Base-by-base conservation (phyloP, 345 rosid genomes). In the Angophora floribunda region DNA sequence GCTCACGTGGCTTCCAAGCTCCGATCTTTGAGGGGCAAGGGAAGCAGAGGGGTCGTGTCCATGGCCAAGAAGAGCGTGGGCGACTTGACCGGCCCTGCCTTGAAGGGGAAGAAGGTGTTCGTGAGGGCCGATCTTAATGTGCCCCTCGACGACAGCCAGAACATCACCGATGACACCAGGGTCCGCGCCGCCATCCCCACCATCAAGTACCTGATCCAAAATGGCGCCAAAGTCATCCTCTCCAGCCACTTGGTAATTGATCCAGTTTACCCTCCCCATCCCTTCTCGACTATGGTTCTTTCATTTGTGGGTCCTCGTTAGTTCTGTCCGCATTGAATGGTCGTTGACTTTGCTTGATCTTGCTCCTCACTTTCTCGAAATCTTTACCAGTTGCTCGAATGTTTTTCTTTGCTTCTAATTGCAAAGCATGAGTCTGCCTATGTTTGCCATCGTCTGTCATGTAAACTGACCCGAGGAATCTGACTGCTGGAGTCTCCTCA, bases 41-140 rank as follows among this genome's bases (percentile, higher is more conserved):
- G 92, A 2, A 88, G 91, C 22, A 93, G 94, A 51, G 94, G 92
- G 84, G 95, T 94, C 28, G 94, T 93, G 22, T 93, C 95, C 85
- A 95, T 94, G 95, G 97, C 97, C 16, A 98, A 98, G 97, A 98
- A 95, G 96, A 98, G 99, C 90, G 98, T 98, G 14, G 98, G 97
- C 59, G 96, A 95, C 17, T 90, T 98, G 94, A 91, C 90, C 11
- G 95, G 86, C 17, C 92, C 97, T 9, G 99, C 95, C 89, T 93
- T 98, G 95, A 97, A 98, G 86, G 99, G 99, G 91, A 98, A 98
- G 95, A 97, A 91, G 61, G 99, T 97, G 87, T 95, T 97, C 88
- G 99, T 98, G 86, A 94, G 99, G 88, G 99, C 95, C 88, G 99
- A 98, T 88, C 93, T 98, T 86, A 97, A 98, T 89, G 99, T 98